These are phyloP conservation scores for Rhododendron simsii DNA, from an alignment of 148 eudicot genomes.

Conservation along the genomic window DNA sequence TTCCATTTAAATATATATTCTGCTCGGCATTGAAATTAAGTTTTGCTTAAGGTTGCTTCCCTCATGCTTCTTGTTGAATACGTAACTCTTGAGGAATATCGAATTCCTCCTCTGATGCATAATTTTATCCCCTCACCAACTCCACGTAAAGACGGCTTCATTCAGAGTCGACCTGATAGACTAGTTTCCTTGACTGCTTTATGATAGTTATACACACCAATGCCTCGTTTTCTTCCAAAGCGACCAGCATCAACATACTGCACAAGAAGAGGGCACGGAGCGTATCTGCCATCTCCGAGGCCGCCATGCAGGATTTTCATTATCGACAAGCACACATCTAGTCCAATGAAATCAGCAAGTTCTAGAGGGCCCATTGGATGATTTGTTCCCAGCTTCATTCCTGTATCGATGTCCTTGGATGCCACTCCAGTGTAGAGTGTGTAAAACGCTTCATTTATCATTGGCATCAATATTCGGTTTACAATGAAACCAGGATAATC, in stretches of 20 bases:
- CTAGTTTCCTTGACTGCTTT: constrained; percentile 28
- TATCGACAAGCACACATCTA: constrained; percentile 85
- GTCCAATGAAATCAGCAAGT: constrained; percentile 93
- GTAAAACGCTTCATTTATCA: constrained; percentile 89
- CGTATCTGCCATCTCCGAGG: constrained; percentile 71
- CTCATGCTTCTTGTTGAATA: not conserved
- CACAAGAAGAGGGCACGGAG: constrained; percentile 87
- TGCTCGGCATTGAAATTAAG: not conserved
- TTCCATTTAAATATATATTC: not conserved
- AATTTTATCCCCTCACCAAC: not conserved
- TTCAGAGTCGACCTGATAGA: constrained; percentile 40
- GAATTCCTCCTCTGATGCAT: not conserved
- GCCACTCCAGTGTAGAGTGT: constrained; percentile 86
- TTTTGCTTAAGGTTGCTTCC: not conserved
- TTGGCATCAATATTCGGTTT: constrained; percentile 86
- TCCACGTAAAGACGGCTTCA: not conserved
- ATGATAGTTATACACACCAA: constrained; percentile 68
- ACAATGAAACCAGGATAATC: constrained; percentile 85
- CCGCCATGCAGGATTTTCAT: constrained; percentile 82
- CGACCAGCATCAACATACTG: constrained; percentile 94
- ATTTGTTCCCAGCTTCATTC: constrained; percentile 89
- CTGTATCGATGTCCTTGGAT: constrained; percentile 80
- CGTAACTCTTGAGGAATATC: not conserved
- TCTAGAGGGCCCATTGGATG: constrained; percentile 93
- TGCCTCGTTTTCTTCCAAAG: constrained; percentile 68